Conservation (phyloP, 192 early-diverging fungal genomes). For the Mortierella antarctica region DNA sequence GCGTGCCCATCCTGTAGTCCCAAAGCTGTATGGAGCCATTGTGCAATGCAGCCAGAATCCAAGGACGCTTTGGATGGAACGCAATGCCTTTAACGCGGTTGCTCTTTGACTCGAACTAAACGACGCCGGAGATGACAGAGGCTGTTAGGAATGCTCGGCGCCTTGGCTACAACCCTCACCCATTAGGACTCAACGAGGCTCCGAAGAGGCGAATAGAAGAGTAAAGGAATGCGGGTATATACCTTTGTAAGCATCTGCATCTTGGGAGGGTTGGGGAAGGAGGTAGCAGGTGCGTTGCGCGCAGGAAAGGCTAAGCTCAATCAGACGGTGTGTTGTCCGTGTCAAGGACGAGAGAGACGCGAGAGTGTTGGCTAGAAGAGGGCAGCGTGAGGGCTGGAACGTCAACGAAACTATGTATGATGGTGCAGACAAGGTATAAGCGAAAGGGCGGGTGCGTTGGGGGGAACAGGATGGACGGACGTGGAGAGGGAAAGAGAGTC, state of each 20-base stretch:
- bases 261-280: slow-evolving; percentile 25
- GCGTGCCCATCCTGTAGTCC: slow-evolving; percentile 99
- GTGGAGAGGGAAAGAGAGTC: too few species aligned
- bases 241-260: slow-evolving; percentile 89
- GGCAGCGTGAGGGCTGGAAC: not conserved
- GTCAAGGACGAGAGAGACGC: not conserved
- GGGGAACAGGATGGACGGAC: not conserved
- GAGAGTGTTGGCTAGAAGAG: not conserved
- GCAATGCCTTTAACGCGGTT: slow-evolving; percentile 96
- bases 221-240: slow-evolving; percentile 3
- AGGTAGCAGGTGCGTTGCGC: not conserved
- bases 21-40: slow-evolving; percentile 98
- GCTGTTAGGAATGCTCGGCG: too few species aligned
- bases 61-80: slow-evolving; percentile 98
- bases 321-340: not conserved
- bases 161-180: too few species aligned
- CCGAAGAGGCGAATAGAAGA: not conserved
- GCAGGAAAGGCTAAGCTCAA: not conserved
- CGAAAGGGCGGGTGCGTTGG: not conserved
- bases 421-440: not conserved
- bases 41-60: slow-evolving; percentile 97
- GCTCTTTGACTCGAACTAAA: slow-evolving; percentile 98
- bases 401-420: too few species aligned
- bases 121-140: not conserved
- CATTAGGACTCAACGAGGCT: too few species aligned